Conservation (phyloP, 2,329 filamentous ascomycete genomes). For the Exophiala viscosa region DNA sequence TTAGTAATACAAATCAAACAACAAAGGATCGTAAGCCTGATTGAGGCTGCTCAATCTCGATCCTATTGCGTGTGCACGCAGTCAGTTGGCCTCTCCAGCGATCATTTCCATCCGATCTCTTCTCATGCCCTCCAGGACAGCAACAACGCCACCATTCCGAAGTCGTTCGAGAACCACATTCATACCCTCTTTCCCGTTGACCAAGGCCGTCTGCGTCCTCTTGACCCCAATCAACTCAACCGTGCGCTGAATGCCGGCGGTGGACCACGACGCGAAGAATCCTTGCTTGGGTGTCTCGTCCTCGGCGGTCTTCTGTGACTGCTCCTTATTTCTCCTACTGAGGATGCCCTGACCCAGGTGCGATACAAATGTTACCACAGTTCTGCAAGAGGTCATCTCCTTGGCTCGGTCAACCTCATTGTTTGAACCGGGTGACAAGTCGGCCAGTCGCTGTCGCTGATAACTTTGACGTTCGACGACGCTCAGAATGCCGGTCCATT, state of each 20-base stretch:
- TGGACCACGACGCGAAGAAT: slow-evolving; percentile 58
- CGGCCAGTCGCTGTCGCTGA: slow-evolving; percentile 39
- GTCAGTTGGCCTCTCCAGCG: slow-evolving; percentile 38
- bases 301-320: slow-evolving; percentile 38
- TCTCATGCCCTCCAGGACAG: slow-evolving; percentile 67
- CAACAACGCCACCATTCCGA: slow-evolving; percentile 63
- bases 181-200: slow-evolving; percentile 64
- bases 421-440: background rate
- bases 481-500: slow-evolving; percentile 63
- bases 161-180: slow-evolving; percentile 62
- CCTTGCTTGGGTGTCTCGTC: slow-evolving; percentile 53
- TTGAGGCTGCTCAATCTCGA: slow-evolving; percentile 19
- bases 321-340: slow-evolving; percentile 39
- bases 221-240: slow-evolving; percentile 62
- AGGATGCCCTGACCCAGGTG: slow-evolving; percentile 57
- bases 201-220: slow-evolving; percentile 57
- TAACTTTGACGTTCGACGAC: slow-evolving; percentile 61
- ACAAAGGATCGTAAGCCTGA: background rate
- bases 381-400: slow-evolving; percentile 55
- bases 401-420: slow-evolving; percentile 16
- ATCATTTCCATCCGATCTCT: slow-evolving; percentile 50
- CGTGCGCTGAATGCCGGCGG: slow-evolving; percentile 58
- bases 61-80: slow-evolving; percentile 19
- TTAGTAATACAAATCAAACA: slow-evolving; percentile 16
- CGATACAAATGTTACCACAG: slow-evolving; percentile 60